Evolutionary conservation across 2,329 filamentous ascomycete species (phyloP).

Genomic region (Hypoxylon sp.): DNA sequence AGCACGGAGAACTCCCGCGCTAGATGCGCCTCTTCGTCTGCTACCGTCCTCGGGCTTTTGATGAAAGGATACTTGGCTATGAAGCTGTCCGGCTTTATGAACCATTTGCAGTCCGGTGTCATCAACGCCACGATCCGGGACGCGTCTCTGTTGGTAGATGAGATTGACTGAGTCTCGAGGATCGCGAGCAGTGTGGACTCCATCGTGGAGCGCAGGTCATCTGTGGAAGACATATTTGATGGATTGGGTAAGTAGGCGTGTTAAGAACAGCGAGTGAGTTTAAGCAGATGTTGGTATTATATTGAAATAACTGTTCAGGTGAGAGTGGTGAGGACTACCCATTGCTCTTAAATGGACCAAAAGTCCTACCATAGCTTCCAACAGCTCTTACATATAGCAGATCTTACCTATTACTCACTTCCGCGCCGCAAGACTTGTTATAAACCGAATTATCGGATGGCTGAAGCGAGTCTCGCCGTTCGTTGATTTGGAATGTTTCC

Average conservation of each 20-base stretch:
- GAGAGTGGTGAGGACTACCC: background rate
- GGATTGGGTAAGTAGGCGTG: background rate
- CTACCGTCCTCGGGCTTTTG: constrained; percentile 14
- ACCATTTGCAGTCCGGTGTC: constrained; percentile 16
- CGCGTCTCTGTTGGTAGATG: constrained; percentile 8
- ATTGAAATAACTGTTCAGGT: background rate
- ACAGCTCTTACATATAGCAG: background rate
- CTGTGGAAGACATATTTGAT: constrained; percentile 22
- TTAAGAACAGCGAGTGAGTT: background rate
- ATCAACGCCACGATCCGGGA: constrained; percentile 4
- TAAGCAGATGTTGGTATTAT: background rate
- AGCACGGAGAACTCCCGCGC: constrained; percentile 6
- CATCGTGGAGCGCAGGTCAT: constrained; percentile 25
- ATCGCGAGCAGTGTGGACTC: constrained; percentile 20
- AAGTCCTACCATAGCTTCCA: background rate
- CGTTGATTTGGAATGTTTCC: too few species aligned
- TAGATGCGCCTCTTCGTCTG: constrained; percentile 19
- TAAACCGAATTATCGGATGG: background rate
- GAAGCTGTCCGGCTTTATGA: constrained; percentile 19
- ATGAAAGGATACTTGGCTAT: constrained; percentile 12
- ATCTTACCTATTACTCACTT: constrained; percentile 3
- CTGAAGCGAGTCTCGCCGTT: background rate
- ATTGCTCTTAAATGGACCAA: background rate
- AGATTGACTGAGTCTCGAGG: constrained; percentile 10
- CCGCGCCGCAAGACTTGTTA: background rate